Conservation (phyloP, 2,329 filamentous ascomycete genomes). For the Ophiostoma tasmaniense region DNA sequence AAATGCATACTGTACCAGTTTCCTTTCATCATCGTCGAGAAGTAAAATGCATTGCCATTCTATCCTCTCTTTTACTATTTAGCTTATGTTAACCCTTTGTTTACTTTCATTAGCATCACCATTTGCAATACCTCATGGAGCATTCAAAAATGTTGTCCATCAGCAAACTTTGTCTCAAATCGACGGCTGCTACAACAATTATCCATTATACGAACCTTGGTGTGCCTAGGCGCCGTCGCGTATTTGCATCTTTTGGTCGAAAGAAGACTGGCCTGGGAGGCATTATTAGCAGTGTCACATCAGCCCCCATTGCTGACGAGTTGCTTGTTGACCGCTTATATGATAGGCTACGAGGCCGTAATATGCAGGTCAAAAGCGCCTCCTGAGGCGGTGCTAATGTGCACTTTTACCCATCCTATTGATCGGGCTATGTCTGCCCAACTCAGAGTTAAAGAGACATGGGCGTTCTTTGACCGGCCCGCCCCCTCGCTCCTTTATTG, state of each 20-base stretch:
- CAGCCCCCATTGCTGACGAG: background rate
- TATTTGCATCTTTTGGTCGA: too few relatives aligned
- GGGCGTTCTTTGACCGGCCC: background rate
- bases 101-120: background rate
- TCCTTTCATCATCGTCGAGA: background rate
- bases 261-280: too few relatives aligned
- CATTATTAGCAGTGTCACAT: background rate
- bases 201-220: background rate
- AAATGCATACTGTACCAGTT: background rate
- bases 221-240: background rate
- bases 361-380: background rate
- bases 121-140: background rate
- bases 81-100: too few relatives aligned
- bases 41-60: background rate
- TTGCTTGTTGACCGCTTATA: background rate
- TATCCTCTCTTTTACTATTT: background rate
- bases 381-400: background rate
- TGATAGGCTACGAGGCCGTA: background rate
- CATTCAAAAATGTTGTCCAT: background rate
- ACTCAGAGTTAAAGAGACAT: too few relatives aligned
- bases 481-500: background rate
- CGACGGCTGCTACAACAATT: background rate
- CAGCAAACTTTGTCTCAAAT: background rate
- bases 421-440: background rate
- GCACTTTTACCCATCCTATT: background rate